phyloP scores from a whole-genome alignment of 352 stramenopile species.

The Aphanomyces astaci region DNA sequence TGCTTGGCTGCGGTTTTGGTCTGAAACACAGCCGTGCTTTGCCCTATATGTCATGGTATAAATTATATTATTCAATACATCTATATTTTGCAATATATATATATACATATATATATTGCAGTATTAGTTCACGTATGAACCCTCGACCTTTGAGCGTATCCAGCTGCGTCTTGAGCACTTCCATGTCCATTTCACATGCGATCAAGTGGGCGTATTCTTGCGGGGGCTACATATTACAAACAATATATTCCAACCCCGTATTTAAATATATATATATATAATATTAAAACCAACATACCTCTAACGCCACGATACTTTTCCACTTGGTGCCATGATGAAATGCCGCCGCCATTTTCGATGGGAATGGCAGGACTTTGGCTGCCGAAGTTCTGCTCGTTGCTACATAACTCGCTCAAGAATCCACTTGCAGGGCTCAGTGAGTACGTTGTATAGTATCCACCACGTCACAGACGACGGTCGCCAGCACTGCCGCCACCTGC shows the following conservation, averaged over 20 bases:
- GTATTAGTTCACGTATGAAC: not conserved
- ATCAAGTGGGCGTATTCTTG: slow-evolving; percentile 18
- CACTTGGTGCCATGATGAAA: not conserved
- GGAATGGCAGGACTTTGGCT: not conserved
- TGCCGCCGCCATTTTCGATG: not conserved
- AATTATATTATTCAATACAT: too few relatives aligned
- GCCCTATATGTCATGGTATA: too few relatives aligned
- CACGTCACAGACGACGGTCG: not conserved
- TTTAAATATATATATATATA: not conserved
- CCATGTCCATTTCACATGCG: slow-evolving; percentile 15
- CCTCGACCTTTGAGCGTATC: not conserved
- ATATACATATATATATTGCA: too few relatives aligned
- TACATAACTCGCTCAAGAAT: not conserved
- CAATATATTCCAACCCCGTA: not conserved
- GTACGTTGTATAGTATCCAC: too few relatives aligned
- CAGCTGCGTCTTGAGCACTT: not conserved
- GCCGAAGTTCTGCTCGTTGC: not conserved
- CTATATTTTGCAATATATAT: too few relatives aligned
- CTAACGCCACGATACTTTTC: not conserved
- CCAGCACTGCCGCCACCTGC: not conserved
- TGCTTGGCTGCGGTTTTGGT: slow-evolving; percentile 47
- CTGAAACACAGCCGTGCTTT: slow-evolving; percentile 23
- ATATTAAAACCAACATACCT: too few relatives aligned
- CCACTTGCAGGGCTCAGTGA: too few relatives aligned
- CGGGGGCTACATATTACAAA: slow-evolving; percentile 13